Base-by-base conservation (phyloP, 179 eudicot species). In the Silene noctiflora region DNA sequence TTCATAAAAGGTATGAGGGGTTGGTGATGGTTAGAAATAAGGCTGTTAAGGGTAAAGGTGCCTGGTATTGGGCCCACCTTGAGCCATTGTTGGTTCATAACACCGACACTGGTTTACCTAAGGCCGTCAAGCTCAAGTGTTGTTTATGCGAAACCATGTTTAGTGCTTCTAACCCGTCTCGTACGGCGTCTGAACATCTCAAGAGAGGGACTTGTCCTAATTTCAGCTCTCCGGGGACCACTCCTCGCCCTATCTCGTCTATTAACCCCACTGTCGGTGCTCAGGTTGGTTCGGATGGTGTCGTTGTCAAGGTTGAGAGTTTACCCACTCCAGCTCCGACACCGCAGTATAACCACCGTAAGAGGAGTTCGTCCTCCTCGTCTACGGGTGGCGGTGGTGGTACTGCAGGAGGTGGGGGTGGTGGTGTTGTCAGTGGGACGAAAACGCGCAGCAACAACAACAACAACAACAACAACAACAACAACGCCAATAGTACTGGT, bases 111-210 rank as follows among this genome's bases (percentile, higher is more conserved):
- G 90, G 89, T 11, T 70, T 87, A 0, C 91, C 97, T 0, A 90
- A 90, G 21, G 89, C 98, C 0, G 98, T 91, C 0, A 93, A 91
- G 85, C 86, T 93, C 39, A 80, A 85, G 80, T 93, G 98, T 68
- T 81, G 88, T 53, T 53, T 90, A 1, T 93, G 98, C 81, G 80
- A 79, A 62, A 75, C 97, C 16, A 68, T 85, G 12, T 91, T 93
- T 64, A 85, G 90, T 22, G 98, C 98, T 60, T 91, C 98, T 0
- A 93, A 93, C 65, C 98, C 98, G 1, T 93, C 98, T 22, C 81
- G 98, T 9, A 90, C 98, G 0, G 98, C 98, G 44, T 90, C 97
- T 3, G 98, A 91, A 78, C 98, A 93, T 78, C 86, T 93, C 46
- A 90, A 89, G 65, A 19, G 91, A 5, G 96, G 91, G 0, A 86